These are phyloP conservation scores for Rhypophila decipiens DNA, from an alignment of 495 filamentous ascomycete species.

Conservation along the genomic window DNA sequence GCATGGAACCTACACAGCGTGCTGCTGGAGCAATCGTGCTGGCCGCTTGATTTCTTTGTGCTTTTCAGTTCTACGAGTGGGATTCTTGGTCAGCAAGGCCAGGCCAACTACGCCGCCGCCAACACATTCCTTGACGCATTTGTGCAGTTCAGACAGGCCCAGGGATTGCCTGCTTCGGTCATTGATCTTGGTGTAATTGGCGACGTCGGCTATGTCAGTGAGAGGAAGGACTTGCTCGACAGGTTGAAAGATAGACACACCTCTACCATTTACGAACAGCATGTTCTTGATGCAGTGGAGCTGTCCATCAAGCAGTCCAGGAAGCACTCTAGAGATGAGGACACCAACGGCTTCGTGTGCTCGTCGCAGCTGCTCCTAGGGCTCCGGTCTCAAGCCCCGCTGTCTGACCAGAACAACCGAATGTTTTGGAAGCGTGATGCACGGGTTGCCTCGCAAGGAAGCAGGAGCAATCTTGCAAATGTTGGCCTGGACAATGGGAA, in stretches of 20 bases:
- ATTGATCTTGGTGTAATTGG: conserved; percentile 21
- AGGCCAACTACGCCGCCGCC: conserved; percentile 50
- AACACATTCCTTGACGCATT: conserved; percentile 50
- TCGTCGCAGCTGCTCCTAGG: not conserved
- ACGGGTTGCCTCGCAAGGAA: not conserved
- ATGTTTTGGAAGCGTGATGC: conserved; percentile 2
- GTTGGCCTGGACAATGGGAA: not conserved
- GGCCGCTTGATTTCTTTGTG: conserved; percentile 52
- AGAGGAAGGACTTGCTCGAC: conserved; percentile 6
- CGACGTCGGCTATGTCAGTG: conserved; percentile 18
- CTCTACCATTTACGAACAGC: conserved; percentile 17
- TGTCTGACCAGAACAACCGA: not conserved
- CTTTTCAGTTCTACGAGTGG: conserved; percentile 28
- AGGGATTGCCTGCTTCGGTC: conserved; percentile 9
- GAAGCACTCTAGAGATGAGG: not conserved
- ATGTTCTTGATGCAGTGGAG: conserved; percentile 14
- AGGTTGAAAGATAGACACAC: conserved; percentile 6
- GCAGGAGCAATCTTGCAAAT: not conserved
- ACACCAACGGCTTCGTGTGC: not conserved
- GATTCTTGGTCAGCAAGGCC: conserved; percentile 43
- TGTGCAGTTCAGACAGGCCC: conserved; percentile 14
- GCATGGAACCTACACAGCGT: conserved; percentile 29
- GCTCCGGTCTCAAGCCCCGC: not conserved
- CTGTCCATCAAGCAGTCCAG: not conserved
- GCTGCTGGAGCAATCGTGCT: not conserved